A percentile compares a stretch with the other conserved stretches of the same genome.
Evolutionary conservation across 2,329 filamentous ascomycete species (phyloP).

Genomic region (Cladosporium colombiae): DNA sequence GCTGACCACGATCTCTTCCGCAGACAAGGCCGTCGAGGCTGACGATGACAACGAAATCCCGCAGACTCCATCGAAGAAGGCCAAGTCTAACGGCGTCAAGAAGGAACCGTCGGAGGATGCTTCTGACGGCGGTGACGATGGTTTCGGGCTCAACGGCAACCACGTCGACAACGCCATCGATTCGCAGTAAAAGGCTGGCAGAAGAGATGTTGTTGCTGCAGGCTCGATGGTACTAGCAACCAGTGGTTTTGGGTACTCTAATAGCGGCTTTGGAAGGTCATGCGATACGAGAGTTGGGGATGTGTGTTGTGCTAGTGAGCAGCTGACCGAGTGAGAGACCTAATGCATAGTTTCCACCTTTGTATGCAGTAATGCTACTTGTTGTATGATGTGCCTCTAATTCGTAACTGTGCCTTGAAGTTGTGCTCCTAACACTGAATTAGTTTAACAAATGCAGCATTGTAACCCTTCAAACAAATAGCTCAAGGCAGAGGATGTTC

Average conservation of each 20-base stretch:
- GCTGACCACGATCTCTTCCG: background rate
- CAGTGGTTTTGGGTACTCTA: background rate
- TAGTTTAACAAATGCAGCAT: background rate
- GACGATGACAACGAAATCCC: constrained; percentile 24
- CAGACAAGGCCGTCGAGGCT: constrained; percentile 11
- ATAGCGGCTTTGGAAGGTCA: background rate
- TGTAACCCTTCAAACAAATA: background rate
- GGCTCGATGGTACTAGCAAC: background rate
- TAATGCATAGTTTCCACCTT: background rate
- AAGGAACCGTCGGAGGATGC: constrained; percentile 2
- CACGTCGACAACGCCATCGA: constrained; percentile 13
- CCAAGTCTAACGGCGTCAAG: background rate
- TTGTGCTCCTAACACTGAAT: background rate
- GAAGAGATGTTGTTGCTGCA: background rate
- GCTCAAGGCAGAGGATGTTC: background rate
- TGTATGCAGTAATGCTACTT: background rate
- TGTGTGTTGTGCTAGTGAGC: background rate
- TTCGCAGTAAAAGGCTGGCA: background rate
- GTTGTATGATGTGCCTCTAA: background rate
- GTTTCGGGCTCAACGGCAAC: background rate
- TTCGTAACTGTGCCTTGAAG: background rate
- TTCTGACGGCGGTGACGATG: background rate
- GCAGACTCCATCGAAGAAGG: constrained; percentile 26
- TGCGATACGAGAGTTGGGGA: background rate
- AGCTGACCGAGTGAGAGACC: background rate